Percentiles rank a stretch among this genome's conserved stretches.
Conservation (phyloP, 805 yeast species). For the Starmerella bombi region DNA sequence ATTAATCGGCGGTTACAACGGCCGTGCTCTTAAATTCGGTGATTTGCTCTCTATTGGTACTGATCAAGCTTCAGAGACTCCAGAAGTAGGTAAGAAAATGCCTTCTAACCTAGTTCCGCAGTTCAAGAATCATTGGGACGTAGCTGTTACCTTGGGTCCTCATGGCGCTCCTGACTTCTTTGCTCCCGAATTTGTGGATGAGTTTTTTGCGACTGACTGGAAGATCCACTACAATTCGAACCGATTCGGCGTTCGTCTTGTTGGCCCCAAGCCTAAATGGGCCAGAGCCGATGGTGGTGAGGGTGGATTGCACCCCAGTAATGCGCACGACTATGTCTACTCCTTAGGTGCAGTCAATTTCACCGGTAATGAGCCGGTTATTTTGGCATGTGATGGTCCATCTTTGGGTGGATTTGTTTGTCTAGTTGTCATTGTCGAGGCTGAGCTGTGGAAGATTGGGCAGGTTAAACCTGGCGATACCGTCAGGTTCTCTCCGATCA, state of each 20-base stretch:
- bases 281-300: slow-evolving; percentile 95
- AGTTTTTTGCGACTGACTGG: slow-evolving; percentile 71
- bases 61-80: background rate
- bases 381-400: slow-evolving; percentile 94
- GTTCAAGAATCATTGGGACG: slow-evolving; percentile 53
- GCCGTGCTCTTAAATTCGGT: slow-evolving; percentile 80
- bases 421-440: slow-evolving; percentile 87
- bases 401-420: slow-evolving; percentile 96
- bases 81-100: slow-evolving; percentile 28
- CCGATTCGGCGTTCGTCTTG: slow-evolving; percentile 86
- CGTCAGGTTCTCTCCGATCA: slow-evolving; percentile 66
- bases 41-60: slow-evolving; percentile 73
- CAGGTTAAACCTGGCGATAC: slow-evolving; percentile 91
- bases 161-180: slow-evolving; percentile 97
- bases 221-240: slow-evolving; percentile 94
- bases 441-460: slow-evolving; percentile 98
- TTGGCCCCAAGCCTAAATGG: slow-evolving; percentile 96
- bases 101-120: slow-evolving; percentile 46
- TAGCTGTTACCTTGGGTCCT: slow-evolving; percentile 94
- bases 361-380: slow-evolving; percentile 98
- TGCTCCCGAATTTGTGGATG: slow-evolving; percentile 54
- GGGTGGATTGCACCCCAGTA: slow-evolving; percentile 97
- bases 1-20: slow-evolving; percentile 82
- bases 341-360: slow-evolving; percentile 94
- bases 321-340: slow-evolving; percentile 93